Evolutionary conservation across 2,329 filamentous ascomycete species (phyloP), one percentile per base, ranked within the genome.

Genomic region (Penicillium polonicum): DNA sequence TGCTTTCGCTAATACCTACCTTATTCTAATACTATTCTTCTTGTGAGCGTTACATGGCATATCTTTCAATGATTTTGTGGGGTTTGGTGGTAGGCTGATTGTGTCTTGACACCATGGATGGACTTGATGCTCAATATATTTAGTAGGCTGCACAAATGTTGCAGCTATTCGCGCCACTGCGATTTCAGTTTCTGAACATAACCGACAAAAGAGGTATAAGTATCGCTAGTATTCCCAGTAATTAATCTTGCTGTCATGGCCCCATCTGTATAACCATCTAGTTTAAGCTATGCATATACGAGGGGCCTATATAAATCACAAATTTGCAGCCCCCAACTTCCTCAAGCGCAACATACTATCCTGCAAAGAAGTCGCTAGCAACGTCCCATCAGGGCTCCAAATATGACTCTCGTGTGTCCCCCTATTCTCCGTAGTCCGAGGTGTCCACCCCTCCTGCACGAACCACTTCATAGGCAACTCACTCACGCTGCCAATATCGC

Each of bases 351-450:
- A 65, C 72, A 82, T 69, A 6, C 80, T 79, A 62, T 83, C 81
- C 63, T 83, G 81, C 60, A 79, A 72, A 13, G 78, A 75, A 19
- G 75, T 82, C 9, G 75, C 79, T 43, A 83, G 58, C 62, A 82
- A 73, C 13, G 65, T 66, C 1, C 80, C 80, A 62, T 74, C 69
- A 4, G 72, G 69, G 52, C 70, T 69, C 74, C 77, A 82, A 44
- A 82, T 64, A 61, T 76, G 69, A 63, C 78, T 80, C 63, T 82
- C 75, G 65, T 81, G 79, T 29, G 78, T 68, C 0, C 70, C 79
- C 39, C 81, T 70, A 38, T 80, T 81, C 48, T 74, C 74, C 5
- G 71, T 76, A 39, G 77, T 74, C 13, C 78, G 68, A 44, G 74
- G 76, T 15, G 77, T 78, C 73, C 75, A 78, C 7, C 76, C 74